Evolutionary conservation across 352 stramenopile species (phyloP).

Genomic region (Phytopythium sindhum): DNA sequence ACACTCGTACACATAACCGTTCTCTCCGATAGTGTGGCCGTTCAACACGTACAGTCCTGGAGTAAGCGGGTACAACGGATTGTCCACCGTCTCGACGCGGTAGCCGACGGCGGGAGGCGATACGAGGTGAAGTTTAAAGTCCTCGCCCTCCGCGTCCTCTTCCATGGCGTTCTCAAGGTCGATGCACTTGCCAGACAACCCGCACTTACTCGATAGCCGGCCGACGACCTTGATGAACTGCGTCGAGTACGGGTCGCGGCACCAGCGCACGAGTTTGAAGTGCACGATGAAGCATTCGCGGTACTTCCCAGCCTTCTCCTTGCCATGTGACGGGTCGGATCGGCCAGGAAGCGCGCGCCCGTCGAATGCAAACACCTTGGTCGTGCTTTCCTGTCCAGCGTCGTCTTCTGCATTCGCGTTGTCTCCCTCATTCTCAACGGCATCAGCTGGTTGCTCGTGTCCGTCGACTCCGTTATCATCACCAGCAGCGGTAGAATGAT

Average conservation of each 20-base stretch:
- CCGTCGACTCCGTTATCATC: conserved; percentile 5
- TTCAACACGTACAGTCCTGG: conserved; percentile 48
- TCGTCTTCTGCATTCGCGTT: neutral
- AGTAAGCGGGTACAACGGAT: conserved; percentile 39
- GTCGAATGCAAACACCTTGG: conserved; percentile 25
- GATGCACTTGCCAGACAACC: conserved; percentile 14
- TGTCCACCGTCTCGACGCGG: conserved; percentile 17
- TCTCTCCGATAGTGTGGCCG: conserved; percentile 55
- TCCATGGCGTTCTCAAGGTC: conserved; percentile 11
- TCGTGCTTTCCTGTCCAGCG: neutral
- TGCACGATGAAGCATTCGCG: conserved; percentile 30
- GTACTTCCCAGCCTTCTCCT: neutral
- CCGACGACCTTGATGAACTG: conserved; percentile 17
- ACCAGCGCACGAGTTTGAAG: conserved; percentile 47
- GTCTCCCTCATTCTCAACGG: conserved; percentile 4
- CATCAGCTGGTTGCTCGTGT: neutral
- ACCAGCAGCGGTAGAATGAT: neutral
- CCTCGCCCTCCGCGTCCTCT: conserved; percentile 19
- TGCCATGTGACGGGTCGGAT: conserved; percentile 1
- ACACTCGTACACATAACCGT: conserved; percentile 59
- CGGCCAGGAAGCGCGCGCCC: conserved; percentile 27
- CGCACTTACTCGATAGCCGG: conserved; percentile 10
- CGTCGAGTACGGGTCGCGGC: conserved; percentile 16
- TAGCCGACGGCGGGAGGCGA: conserved; percentile 1
- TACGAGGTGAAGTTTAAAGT: conserved; percentile 24